phyloP scores from a whole-genome alignment of 2,329 filamentous ascomycete species.

The Coniochaeta prunicola region DNA sequence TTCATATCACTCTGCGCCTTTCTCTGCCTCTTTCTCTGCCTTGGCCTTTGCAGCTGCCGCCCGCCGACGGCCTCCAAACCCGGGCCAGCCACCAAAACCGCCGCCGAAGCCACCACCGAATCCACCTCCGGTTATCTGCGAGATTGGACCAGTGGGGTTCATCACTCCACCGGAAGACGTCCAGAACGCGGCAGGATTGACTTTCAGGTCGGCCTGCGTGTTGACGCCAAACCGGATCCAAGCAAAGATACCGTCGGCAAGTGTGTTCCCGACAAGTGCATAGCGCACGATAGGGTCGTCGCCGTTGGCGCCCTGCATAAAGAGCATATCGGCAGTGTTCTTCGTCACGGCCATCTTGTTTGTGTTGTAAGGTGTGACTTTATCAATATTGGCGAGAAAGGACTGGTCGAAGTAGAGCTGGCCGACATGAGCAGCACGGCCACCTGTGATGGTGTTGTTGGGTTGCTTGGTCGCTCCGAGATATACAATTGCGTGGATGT shows the following conservation, averaged over 20 bases:
- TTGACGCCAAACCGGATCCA: constrained; percentile 23
- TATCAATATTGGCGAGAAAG: constrained; percentile 14
- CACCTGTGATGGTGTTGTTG: constrained; percentile 20
- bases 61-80: not conserved
- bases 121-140: constrained; percentile 8
- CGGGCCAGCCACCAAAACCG: not conserved
- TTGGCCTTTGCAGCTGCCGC: not conserved
- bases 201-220: constrained; percentile 11
- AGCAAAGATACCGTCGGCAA: constrained; percentile 19
- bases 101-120: constrained; percentile 5
- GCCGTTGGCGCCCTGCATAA: constrained; percentile 18
- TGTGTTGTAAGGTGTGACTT: constrained; percentile 16
- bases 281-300: constrained; percentile 22
- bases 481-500: constrained; percentile 31
- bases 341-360: constrained; percentile 15
- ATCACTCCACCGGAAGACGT: constrained; percentile 16
- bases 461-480: constrained; percentile 34
- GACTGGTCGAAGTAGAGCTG: constrained; percentile 22
- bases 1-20: not conserved
- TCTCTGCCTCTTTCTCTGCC: not conserved
- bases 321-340: constrained; percentile 19
- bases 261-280: constrained; percentile 15
- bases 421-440: constrained; percentile 18
- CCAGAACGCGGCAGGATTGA: constrained; percentile 19
- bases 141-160: constrained; percentile 17